Percentiles rank a stretch among this genome's conserved stretches.
These are phyloP conservation scores for Xylariaceae sp. DNA, from an alignment of 2,329 filamentous ascomycete species.

Conservation along the genomic window DNA sequence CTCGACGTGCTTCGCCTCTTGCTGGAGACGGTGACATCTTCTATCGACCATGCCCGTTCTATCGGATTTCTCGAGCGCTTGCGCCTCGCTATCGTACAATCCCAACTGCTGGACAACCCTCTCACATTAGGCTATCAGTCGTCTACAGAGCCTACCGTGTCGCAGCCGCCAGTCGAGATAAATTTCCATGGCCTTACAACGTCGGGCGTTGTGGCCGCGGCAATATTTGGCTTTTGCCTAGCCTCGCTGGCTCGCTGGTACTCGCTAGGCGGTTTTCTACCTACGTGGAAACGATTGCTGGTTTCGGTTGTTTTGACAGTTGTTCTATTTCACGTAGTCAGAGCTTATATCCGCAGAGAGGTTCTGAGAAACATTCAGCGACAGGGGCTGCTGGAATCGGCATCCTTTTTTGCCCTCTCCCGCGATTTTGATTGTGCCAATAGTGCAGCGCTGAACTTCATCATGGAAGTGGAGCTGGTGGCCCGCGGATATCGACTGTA, in stretches of 20 bases:
- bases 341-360: conserved; percentile 42
- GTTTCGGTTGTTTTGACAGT: conserved; percentile 32
- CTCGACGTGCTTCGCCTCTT: conserved; percentile 35
- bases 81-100: conserved; percentile 44
- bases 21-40: conserved; percentile 43
- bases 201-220: conserved; percentile 41
- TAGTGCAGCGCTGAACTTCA: conserved; percentile 44
- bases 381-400: conserved; percentile 38
- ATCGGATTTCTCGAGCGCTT: conserved; percentile 44
- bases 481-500: conserved; percentile 45
- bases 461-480: conserved; percentile 46
- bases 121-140: conserved; percentile 39
- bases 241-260: conserved; percentile 42
- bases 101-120: conserved; percentile 43
- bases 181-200: conserved; percentile 40
- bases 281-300: conserved; percentile 38
- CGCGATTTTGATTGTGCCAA: conserved; percentile 43
- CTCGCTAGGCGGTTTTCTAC: conserved; percentile 36
- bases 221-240: conserved; percentile 39
- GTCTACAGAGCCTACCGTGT: conserved; percentile 29
- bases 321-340: conserved; percentile 31
- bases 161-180: conserved; percentile 29
- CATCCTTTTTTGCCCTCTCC: conserved; percentile 41
- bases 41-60: conserved; percentile 42
- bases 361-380: conserved; percentile 42